These are phyloP conservation scores for Laburnicola sp. DNA, from an alignment of 2,329 filamentous ascomycete species.

Conservation along the genomic window DNA sequence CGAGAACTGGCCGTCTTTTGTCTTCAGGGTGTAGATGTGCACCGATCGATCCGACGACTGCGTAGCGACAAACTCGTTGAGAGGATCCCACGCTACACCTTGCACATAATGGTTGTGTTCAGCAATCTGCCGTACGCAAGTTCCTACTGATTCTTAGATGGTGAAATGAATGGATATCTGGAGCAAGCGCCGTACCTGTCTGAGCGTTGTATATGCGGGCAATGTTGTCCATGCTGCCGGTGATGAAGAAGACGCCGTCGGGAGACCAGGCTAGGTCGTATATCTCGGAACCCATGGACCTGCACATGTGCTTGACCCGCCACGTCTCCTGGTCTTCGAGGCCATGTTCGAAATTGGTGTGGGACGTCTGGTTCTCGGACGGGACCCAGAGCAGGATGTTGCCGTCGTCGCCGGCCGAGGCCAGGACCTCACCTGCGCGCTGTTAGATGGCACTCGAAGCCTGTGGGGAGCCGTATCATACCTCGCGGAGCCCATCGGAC, in stretches of 20 bases:
- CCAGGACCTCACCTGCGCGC: constrained; percentile 78
- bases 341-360: constrained; percentile 76
- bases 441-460: constrained; percentile 22
- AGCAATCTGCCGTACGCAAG: constrained; percentile 80
- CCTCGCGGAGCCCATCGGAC: constrained; percentile 94
- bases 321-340: constrained; percentile 95
- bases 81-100: constrained; percentile 95
- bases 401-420: constrained; percentile 94
- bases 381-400: constrained; percentile 97
- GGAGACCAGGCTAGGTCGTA: constrained; percentile 99
- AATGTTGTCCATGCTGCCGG: constrained; percentile 98
- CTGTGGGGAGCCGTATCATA: constrained; percentile 47
- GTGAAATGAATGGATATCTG: constrained; percentile 10
- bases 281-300: constrained; percentile 91
- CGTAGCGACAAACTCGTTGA: constrained; percentile 97
- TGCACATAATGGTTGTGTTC: constrained; percentile 99
- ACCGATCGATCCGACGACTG: constrained; percentile 98
- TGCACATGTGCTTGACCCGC: constrained; percentile 97
- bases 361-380: constrained; percentile 70
- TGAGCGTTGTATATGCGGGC: constrained; percentile 94
- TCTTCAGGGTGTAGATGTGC: constrained; percentile 94
- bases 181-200: constrained; percentile 63
- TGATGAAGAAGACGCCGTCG: constrained; percentile 95
- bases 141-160: constrained; percentile 29
- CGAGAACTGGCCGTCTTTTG: constrained; percentile 93